Percentiles rank a stretch among this genome's conserved stretches.
Conservation (phyloP, 257 asterid genomes). For the Gentiana straminea region DNA sequence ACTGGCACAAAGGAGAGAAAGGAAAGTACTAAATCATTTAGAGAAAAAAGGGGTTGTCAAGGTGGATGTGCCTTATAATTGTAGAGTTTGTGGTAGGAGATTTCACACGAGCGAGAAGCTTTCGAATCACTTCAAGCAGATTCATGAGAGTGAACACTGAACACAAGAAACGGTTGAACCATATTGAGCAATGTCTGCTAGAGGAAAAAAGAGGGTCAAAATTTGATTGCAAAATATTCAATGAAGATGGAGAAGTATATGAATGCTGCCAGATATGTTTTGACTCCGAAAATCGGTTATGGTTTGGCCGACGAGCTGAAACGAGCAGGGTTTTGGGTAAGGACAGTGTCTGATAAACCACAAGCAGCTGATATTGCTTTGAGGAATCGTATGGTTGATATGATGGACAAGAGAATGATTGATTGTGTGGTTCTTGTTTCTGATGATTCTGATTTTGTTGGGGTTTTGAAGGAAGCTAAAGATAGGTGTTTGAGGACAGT, state of each 20-base stretch:
- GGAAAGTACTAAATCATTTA: slow-evolving; percentile 37
- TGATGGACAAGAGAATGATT: slow-evolving; percentile 55
- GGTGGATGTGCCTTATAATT: slow-evolving; percentile 47
- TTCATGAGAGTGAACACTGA: slow-evolving; percentile 80
- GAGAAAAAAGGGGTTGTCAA: slow-evolving; percentile 45
- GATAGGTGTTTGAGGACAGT: slow-evolving; percentile 80
- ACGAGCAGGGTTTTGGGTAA: slow-evolving; percentile 84
- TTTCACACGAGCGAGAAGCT: slow-evolving; percentile 53
- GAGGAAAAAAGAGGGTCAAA: slow-evolving; percentile 69
- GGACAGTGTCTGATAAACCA: slow-evolving; percentile 55
- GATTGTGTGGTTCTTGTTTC: slow-evolving; percentile 79
- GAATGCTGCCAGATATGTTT: slow-evolving; percentile 56
- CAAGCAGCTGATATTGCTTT: slow-evolving; percentile 72
- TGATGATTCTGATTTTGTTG: slow-evolving; percentile 73
- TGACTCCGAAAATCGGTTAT: slow-evolving; percentile 68
- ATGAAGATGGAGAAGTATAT: slow-evolving; percentile 85
- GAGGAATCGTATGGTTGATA: slow-evolving; percentile 57
- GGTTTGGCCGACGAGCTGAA: slow-evolving; percentile 71
- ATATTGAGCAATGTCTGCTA: slow-evolving; percentile 74
- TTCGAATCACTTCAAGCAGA: slow-evolving; percentile 67
- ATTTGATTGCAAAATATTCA: slow-evolving; percentile 57
- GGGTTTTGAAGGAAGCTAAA: slow-evolving; percentile 60
- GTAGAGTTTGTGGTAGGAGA: slow-evolving; percentile 89
- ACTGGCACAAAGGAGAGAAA: slow-evolving; percentile 38
- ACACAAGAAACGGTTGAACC: slow-evolving; percentile 62